phyloP scores from a whole-genome alignment of 441 rosid genomes.

The Gossypium aridum region DNA sequence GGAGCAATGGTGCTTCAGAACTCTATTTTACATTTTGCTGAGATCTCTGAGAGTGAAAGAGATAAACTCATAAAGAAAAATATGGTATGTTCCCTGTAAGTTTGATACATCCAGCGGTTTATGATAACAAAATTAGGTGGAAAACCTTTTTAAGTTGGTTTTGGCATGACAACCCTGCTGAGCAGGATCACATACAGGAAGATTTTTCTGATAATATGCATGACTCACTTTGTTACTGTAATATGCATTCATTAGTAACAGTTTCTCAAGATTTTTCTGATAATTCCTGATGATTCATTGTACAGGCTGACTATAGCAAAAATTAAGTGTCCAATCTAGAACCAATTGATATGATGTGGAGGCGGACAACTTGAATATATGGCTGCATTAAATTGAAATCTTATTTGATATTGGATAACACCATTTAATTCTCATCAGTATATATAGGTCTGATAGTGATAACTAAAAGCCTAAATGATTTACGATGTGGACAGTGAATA shows the following conservation, averaged over 20 bases:
- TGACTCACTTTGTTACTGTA: not conserved
- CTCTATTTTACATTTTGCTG: slow-evolving; percentile 59
- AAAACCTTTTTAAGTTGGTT: not conserved
- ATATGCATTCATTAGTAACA: not conserved
- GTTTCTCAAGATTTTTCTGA: not conserved
- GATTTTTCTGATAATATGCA: not conserved
- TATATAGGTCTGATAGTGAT: not conserved
- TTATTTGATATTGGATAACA: not conserved
- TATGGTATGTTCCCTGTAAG: slow-evolving; percentile 51
- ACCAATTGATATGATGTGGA: not conserved
- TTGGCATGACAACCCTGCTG: not conserved
- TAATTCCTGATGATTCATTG: not conserved
- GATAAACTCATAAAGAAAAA: slow-evolving; percentile 81
- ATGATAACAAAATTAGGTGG: not conserved
- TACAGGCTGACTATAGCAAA: not conserved
- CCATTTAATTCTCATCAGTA: not conserved
- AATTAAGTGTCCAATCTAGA: not conserved
- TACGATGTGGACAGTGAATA: not conserved
- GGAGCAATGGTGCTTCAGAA: slow-evolving; percentile 70
- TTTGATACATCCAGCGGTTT: not conserved
- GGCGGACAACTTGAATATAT: not conserved
- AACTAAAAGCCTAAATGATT: not conserved
- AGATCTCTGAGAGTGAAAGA: slow-evolving; percentile 78
- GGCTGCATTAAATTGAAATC: not conserved
- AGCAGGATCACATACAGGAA: not conserved